These are phyloP conservation scores for Xerocomus potaroensis DNA, from an alignment of 768 basidiomycete species.

Conservation along the genomic window DNA sequence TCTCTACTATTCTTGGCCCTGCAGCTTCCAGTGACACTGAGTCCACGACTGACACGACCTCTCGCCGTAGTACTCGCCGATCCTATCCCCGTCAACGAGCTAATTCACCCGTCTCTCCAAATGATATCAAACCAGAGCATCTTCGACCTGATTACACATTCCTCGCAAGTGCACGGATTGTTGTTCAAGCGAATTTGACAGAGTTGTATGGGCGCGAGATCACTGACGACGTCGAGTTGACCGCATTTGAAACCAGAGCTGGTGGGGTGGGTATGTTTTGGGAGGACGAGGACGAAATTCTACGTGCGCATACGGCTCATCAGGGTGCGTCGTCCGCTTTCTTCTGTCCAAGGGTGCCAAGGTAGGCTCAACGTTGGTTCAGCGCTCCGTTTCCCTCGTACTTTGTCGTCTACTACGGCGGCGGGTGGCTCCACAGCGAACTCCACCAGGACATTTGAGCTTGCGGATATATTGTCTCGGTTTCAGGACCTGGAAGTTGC, in stretches of 20 bases:
- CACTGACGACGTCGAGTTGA: background rate
- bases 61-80: constrained; percentile 16
- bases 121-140: constrained; percentile 25
- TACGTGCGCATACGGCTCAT: background rate
- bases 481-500: constrained; percentile 34
- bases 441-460: constrained; percentile 2
- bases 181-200: constrained; percentile 49
- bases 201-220: constrained; percentile 28
- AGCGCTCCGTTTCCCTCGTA: background rate
- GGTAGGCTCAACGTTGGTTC: background rate
- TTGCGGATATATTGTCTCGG: constrained; percentile 22
- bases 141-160: constrained; percentile 48
- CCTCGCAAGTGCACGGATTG: constrained; percentile 45
- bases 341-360: background rate
- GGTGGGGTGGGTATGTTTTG: constrained; percentile 22
- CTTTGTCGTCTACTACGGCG: background rate
- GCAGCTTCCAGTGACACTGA: background rate
- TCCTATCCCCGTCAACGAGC: constrained; percentile 14
- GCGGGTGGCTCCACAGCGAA: background rate
- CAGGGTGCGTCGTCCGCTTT: constrained; percentile 1
- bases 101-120: constrained; percentile 14
- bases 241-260: background rate
- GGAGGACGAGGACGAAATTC: constrained; percentile 25
- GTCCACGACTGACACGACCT: background rate
- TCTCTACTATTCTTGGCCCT: constrained; percentile 9